Base-by-base conservation (phyloP, 2,329 filamentous ascomycete species). In the Neonectria hederae region DNA sequence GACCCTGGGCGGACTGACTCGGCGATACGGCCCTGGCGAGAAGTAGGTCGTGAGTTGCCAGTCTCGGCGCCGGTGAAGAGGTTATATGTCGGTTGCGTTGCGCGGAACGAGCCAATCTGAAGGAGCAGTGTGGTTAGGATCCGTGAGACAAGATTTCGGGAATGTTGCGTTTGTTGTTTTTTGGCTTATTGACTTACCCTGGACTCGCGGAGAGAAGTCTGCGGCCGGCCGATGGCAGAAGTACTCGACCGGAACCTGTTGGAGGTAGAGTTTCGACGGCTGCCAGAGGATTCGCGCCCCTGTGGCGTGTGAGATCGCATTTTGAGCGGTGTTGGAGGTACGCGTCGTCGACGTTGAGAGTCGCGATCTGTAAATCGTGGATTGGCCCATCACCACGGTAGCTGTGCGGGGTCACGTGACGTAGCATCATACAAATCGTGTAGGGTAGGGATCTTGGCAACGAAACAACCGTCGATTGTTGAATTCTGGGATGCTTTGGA, bases 41-140 rank as follows among this genome's bases (percentile, higher is more conserved):
- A 83, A 0, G 75, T 65, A 0, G 82, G 78, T 45, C 82, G 74
- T 5, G 75, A 70, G 2, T 68, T 51, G 10, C 76, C 72, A 5
- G 81, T 76, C 26, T 87, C 83, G 59, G 81, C 83, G 28, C 86
- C 87, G 2, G 85, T 84, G 10, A 91, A 76, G 40, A 90, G 82
- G 69, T 90, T 87, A 69, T 87, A 89, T 6, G 83, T 82, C 0
- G 87, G 86, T 65, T 87, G 87, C 2, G 82, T 83, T 14, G 84
- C 78, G 58, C 85, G 83, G 57, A 84, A 83, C 2, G 82, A 79
- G 7, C 83, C 79, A 63, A 84, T 74, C 82, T 83, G 53, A 13
- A n/a, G 26, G 32, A 14, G 48, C 11, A 21, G 21, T 26, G 42
- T 63, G 32, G 63, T 71, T 32, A 73, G 67, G 52, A 56, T n/a